Evolutionary conservation across 768 basidiomycete genomes (phyloP), one percentile per base, ranked within the genome.

Genomic region (Serendipita sp.): DNA sequence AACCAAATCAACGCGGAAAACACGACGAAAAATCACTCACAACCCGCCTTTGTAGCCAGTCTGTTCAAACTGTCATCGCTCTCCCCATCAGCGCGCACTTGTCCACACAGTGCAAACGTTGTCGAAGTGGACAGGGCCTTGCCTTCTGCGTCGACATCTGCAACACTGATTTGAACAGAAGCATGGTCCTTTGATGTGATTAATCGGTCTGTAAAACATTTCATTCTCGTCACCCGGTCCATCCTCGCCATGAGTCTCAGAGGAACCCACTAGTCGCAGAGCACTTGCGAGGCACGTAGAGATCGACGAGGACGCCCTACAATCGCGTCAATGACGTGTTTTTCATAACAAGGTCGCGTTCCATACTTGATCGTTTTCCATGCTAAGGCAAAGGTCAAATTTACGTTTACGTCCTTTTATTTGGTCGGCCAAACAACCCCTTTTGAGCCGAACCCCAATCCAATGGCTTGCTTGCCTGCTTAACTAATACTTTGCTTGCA

Each of bases 201-300:
- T 71, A 99, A 80, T 68, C 95, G 92, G 84, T 94, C 93, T 96
- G 65, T 64, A 50, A 30, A n/a, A 41, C 20, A 61, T 14, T 24
- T 11, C 26, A 30, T 51, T 30, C 24, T 65, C 17, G 30, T 26
- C 14, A 31, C 31, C 17, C 11, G 43, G 31, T 28, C 14, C 33
- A 42, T 34, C 22, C 24, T 5, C n/a, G n/a, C 62, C 45, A 24
- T 17, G 33, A 22, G 42, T 5, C 62, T 56, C n/a, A 33, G 64
- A n/a, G n/a, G 64, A 64, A 83, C 90, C 73, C 72, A 96, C 93
- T 94, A 70, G 93, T 95, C 62, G 94, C 93, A 73, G 92, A 84
- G 75, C 96, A 98, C 77, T 98, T 98, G 82, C 96, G 90, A 76
- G 96, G 96, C 72, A 98, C 94, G 80, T 99, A 99, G 77, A 99